Evolutionary conservation across 805 yeast species (phyloP).

Genomic region (Cyberlindnera veronae): DNA sequence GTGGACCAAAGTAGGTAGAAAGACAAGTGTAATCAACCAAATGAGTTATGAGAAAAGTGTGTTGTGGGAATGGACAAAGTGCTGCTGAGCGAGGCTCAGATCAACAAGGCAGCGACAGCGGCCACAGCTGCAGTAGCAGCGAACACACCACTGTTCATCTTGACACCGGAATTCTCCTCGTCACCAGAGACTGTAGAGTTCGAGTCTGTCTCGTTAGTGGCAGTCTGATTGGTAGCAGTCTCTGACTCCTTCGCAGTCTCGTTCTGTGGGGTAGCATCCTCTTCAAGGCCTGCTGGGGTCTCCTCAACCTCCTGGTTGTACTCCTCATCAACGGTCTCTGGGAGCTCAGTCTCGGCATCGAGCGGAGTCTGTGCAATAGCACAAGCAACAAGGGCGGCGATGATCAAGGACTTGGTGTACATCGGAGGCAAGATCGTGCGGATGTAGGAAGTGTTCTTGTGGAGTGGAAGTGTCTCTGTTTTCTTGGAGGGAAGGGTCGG

Average conservation of each 20-base stretch:
- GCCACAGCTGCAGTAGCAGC: conserved; percentile 4
- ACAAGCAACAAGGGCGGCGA: conserved; percentile 13
- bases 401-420: conserved; percentile 15
- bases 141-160: conserved; percentile 3
- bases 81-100: conserved; percentile 2
- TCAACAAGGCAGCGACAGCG: conserved; percentile 14
- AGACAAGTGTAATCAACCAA: too few relatives aligned
- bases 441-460: too few relatives aligned
- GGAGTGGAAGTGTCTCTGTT: not conserved
- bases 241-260: conserved; percentile 7
- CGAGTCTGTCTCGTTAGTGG: conserved; percentile 7
- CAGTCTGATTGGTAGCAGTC: conserved; percentile 2
- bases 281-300: conserved; percentile 7
- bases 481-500: not conserved
- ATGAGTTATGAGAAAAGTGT: not conserved
- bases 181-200: conserved; percentile 8
- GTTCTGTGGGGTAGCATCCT: conserved; percentile 2
- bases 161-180: conserved; percentile 11
- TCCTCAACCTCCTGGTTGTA: conserved; percentile 5
- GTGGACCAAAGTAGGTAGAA: too few relatives aligned
- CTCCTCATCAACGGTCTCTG: conserved; percentile 5
- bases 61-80: not conserved
- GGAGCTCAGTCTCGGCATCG: conserved; percentile 10
- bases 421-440: too few relatives aligned
- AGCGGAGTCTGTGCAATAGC: conserved; percentile 27